Evolutionary conservation across 2,329 filamentous ascomycete genomes (phyloP).

Genomic region (Calonectria ilicicola): DNA sequence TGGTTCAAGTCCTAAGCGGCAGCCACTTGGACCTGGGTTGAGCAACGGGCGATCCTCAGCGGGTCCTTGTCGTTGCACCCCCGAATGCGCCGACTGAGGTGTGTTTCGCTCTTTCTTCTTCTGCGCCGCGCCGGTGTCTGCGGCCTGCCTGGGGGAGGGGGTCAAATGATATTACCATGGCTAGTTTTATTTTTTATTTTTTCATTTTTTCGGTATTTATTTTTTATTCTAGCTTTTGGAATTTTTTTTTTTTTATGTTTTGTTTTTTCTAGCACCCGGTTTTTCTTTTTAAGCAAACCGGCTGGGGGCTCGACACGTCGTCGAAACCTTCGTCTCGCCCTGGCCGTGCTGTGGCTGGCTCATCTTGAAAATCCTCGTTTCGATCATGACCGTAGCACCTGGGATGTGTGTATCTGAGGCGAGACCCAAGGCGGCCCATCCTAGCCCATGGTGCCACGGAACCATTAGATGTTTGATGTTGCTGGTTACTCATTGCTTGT

Average conservation of each 20-base stretch:
- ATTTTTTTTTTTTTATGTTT: conserved; percentile 14
- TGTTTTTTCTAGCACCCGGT: neutral
- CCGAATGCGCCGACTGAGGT: neutral
- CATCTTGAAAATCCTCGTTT: conserved; percentile 7
- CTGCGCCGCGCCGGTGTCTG: neutral
- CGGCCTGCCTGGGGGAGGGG: neutral
- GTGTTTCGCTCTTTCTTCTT: conserved; percentile 11
- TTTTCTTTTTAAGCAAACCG: conserved; percentile 21
- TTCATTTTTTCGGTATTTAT: neutral
- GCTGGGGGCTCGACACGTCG: conserved; percentile 10
- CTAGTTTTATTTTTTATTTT: neutral
- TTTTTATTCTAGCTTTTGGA: neutral
- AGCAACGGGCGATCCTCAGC: conserved; percentile 15
- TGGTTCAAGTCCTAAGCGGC: conserved; percentile 8
- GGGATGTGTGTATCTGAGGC: conserved; percentile 11
- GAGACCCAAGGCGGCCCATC: neutral
- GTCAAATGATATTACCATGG: neutral
- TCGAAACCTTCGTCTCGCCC: conserved; percentile 16
- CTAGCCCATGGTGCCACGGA: neutral
- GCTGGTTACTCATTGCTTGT: neutral
- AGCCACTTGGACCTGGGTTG: conserved; percentile 5
- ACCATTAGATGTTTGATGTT: conserved; percentile 16
- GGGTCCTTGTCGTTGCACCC: neutral
- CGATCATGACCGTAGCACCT: conserved; percentile 1
- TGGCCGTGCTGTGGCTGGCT: conserved; percentile 18